Conservation (phyloP, 805 yeast species). For the Metschnikowia peoriensis region DNA sequence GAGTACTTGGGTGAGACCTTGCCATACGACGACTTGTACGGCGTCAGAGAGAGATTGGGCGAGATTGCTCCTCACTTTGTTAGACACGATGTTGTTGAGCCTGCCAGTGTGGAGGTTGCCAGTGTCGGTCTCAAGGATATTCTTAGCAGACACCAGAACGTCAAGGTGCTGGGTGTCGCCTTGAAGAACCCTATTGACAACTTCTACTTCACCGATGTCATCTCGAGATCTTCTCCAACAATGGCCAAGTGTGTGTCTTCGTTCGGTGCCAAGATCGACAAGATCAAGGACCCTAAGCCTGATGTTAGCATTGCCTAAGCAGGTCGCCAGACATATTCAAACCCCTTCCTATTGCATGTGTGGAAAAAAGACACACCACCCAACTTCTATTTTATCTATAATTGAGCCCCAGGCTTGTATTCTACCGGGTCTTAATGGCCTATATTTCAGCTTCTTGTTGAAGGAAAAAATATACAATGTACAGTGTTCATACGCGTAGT, state of each 20-base stretch:
- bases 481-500: too few species aligned
- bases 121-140: slow-evolving; percentile 54
- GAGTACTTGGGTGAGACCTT: slow-evolving; percentile 70
- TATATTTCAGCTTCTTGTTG: too few species aligned
- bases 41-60: slow-evolving; percentile 65
- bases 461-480: too few species aligned
- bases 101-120: slow-evolving; percentile 56
- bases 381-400: slow-evolving; percentile 1
- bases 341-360: slow-evolving; percentile 12
- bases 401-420: slow-evolving; percentile 3
- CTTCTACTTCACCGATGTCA: slow-evolving; percentile 86
- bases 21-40: slow-evolving; percentile 72
- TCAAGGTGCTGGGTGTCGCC: slow-evolving; percentile 37
- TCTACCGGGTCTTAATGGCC: neutral
- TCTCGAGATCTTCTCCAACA: slow-evolving; percentile 83
- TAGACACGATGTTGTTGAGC: slow-evolving; percentile 72
- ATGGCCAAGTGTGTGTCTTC: slow-evolving; percentile 84
- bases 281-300: slow-evolving; percentile 49
- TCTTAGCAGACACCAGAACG: slow-evolving; percentile 36
- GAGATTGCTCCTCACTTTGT: slow-evolving; percentile 80
- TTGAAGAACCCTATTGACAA: slow-evolving; percentile 73
- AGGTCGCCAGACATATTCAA: neutral
- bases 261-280: slow-evolving; percentile 66
- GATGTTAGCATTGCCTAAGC: slow-evolving; percentile 29
- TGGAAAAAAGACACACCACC: slow-evolving; percentile 6